A percentile compares a stretch with the other conserved stretches of the same genome.
These are phyloP conservation scores for Pinus taeda DNA, from an alignment of 75 land plant species.

Conservation along the genomic window DNA sequence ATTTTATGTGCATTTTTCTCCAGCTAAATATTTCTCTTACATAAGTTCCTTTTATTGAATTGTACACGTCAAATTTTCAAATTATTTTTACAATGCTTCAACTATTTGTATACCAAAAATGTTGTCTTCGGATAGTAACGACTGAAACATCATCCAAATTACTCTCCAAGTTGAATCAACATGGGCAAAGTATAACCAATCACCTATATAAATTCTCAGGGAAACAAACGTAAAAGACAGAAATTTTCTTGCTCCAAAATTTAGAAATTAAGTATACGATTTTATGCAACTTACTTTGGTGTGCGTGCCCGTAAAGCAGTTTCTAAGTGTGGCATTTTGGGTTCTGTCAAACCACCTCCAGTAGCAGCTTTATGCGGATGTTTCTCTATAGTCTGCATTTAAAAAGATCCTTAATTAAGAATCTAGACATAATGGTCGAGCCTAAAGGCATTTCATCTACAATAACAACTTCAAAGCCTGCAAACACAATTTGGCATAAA, in stretches of 20 bases:
- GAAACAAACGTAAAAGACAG: not conserved
- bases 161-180: not conserved
- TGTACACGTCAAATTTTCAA: too few species aligned
- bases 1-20: too few species aligned
- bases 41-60: too few species aligned
- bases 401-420: slow-evolving; percentile 21
- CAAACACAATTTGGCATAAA: too few species aligned
- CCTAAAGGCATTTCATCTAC: not conserved
- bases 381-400: slow-evolving; percentile 21
- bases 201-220: not conserved
- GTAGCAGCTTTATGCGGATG: slow-evolving; percentile 31
- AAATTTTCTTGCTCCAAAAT: not conserved
- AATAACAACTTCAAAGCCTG: not conserved
- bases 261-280: not conserved
- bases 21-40: too few species aligned
- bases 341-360: slow-evolving; percentile 57
- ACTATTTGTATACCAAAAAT: not conserved
- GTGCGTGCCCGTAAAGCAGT: slow-evolving; percentile 86
- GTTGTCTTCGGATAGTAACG: not conserved
- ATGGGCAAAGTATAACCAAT: not conserved
- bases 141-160: not conserved
- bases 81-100: too few species aligned
- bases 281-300: slow-evolving; percentile 34
- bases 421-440: not conserved
- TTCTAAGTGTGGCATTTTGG: slow-evolving; percentile 68